phyloP scores from a whole-genome alignment of 768 basidiomycete species.

The Phlegmacium glaucopus region DNA sequence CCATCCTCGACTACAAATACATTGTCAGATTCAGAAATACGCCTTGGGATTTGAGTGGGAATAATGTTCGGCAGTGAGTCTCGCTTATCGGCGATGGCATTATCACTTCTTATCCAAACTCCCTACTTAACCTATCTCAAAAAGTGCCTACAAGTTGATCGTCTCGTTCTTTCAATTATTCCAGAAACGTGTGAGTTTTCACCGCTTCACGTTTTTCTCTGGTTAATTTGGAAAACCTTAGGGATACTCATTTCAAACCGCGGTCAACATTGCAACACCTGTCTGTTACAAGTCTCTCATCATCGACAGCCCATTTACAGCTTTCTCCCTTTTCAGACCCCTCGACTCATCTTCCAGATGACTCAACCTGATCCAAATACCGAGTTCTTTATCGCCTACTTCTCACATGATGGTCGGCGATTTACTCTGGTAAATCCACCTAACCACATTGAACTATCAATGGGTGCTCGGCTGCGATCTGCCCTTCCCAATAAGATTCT shows the following conservation, averaged over 20 bases:
- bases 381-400: slow-evolving; percentile 62
- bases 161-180: slow-evolving; percentile 58
- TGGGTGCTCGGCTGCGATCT: slow-evolving; percentile 36
- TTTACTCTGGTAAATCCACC: slow-evolving; percentile 48
- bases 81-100: neutral
- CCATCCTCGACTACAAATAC: slow-evolving; percentile 45
- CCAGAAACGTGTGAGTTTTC: slow-evolving; percentile 46
- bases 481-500: slow-evolving; percentile 33
- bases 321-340: slow-evolving; percentile 36
- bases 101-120: neutral
- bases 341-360: slow-evolving; percentile 67
- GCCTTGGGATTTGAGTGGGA: slow-evolving; percentile 66
- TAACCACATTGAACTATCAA: slow-evolving; percentile 34
- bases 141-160: slow-evolving; percentile 60
- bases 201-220: neutral
- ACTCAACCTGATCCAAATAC: slow-evolving; percentile 43
- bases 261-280: slow-evolving; percentile 51
- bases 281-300: slow-evolving; percentile 32
- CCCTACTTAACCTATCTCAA: slow-evolving; percentile 1
- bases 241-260: slow-evolving; percentile 71
- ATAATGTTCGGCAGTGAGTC: slow-evolving; percentile 50
- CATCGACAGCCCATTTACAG: slow-evolving; percentile 6
- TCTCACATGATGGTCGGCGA: slow-evolving; percentile 59
- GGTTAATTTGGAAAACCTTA: slow-evolving; percentile 22
- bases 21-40: slow-evolving; percentile 58